Conservation (phyloP, 2,329 filamentous ascomycete genomes). For the Clarireedia homoeocarpa region DNA sequence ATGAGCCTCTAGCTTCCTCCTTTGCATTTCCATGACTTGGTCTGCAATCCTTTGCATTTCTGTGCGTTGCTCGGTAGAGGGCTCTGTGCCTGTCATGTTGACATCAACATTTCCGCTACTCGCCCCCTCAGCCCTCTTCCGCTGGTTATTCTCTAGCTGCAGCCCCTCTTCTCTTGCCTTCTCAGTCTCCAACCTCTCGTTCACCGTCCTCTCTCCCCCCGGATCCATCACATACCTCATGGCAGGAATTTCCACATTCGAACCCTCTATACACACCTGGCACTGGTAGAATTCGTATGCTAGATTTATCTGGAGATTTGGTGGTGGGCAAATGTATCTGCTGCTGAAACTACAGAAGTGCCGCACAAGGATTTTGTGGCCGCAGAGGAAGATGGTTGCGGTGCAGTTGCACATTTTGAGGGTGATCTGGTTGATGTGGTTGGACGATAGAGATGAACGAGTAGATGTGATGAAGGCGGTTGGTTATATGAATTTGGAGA, state of each 20-base stretch:
- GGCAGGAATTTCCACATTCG: no score
- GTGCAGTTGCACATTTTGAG: neutral
- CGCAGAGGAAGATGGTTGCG: neutral
- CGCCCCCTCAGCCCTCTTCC: no score
- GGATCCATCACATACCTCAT: neutral
- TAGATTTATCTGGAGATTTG: neutral
- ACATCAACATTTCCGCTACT: no score
- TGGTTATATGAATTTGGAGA: neutral
- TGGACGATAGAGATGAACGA: neutral
- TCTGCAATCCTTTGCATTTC: no score
- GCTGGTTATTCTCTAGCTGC: no score
- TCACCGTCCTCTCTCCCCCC: neutral
- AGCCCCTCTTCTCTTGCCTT: neutral
- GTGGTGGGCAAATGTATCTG: neutral
- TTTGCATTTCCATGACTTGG: no score
- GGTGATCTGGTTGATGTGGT: neutral
- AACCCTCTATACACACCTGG: neutral
- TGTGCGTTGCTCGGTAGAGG: no score
- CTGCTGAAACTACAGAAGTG: neutral
- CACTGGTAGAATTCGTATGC: neutral
- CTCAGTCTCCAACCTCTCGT: neutral
- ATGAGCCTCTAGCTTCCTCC: no score
- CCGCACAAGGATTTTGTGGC: neutral
- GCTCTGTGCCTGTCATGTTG: no score
- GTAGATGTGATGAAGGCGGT: neutral